Conservation (phyloP, 805 yeast species). For the Lipomyces yamadae region DNA sequence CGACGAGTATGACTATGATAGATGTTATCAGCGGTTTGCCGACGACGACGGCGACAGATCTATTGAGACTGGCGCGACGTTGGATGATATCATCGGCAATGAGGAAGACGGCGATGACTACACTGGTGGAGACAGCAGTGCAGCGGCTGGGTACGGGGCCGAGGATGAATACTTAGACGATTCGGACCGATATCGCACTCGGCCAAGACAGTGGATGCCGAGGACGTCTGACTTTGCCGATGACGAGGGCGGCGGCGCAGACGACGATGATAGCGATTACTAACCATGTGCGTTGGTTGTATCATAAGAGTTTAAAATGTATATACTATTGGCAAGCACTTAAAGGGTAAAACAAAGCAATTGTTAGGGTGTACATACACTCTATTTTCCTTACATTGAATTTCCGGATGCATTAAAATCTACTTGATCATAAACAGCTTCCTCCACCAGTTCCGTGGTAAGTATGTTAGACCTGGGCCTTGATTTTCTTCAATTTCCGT, state of each 20-base stretch:
- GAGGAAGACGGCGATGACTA: slow-evolving; percentile 16
- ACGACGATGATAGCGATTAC: slow-evolving; percentile 10
- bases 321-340: background rate
- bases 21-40: slow-evolving; percentile 28
- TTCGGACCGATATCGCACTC: slow-evolving; percentile 1
- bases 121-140: slow-evolving; percentile 15
- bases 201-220: slow-evolving; percentile 6
- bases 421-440: slow-evolving; percentile 28
- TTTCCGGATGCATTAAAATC: background rate
- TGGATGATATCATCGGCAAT: slow-evolving; percentile 29
- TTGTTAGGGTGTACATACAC: background rate
- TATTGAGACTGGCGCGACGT: slow-evolving; percentile 9
- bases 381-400: background rate
- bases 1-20: slow-evolving; percentile 33
- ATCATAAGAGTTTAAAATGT: slow-evolving; percentile 20
- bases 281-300: slow-evolving; percentile 11
- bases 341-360: background rate
- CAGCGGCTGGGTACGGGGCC: slow-evolving; percentile 4
- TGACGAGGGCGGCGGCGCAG: slow-evolving; percentile 17
- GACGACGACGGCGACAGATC: slow-evolving; percentile 35
- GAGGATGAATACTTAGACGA: slow-evolving; percentile 1
- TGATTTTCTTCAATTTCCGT: background rate
- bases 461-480: slow-evolving; percentile 26
- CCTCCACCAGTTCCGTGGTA: slow-evolving; percentile 29
- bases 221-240: slow-evolving; percentile 7